phyloP scores from a whole-genome alignment of 2,329 filamentous ascomycete genomes.

The Xylaria sp. region DNA sequence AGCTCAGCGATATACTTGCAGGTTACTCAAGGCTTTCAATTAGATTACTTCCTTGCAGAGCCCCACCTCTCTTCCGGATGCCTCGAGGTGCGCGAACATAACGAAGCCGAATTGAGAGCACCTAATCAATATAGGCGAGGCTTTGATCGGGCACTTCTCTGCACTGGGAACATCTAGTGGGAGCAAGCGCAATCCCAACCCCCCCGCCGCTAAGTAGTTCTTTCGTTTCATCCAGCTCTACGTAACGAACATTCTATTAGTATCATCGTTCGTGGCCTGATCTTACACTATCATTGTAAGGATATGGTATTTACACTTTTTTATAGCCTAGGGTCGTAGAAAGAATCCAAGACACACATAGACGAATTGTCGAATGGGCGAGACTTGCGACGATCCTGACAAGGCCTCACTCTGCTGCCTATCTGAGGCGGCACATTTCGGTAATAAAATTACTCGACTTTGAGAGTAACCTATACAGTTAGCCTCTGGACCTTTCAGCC shows the following conservation, averaged over 20 bases:
- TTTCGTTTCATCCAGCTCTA: background rate
- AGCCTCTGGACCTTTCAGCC: background rate
- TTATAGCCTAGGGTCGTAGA: background rate
- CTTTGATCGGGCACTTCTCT: no score
- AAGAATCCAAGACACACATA: constrained; percentile 9
- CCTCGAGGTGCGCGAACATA: background rate
- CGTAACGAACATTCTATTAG: background rate
- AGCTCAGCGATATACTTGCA: background rate
- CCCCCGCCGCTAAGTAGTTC: no score
- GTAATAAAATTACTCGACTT: background rate
- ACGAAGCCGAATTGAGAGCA: no score
- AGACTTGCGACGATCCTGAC: background rate
- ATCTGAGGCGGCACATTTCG: no score
- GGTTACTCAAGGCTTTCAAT: background rate
- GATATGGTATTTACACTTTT: background rate
- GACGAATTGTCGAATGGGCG: background rate
- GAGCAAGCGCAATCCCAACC: no score
- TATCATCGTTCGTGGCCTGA: background rate
- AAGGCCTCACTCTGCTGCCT: background rate
- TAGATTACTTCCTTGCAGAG: background rate
- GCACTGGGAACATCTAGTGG: no score
- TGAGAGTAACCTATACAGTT: background rate
- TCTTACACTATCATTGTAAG: background rate
- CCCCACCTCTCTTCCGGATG: background rate
- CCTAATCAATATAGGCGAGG: no score